Evolutionary conservation across 768 basidiomycete genomes (phyloP), one percentile per base, ranked within the genome.

Genomic region (Russula compacta): DNA sequence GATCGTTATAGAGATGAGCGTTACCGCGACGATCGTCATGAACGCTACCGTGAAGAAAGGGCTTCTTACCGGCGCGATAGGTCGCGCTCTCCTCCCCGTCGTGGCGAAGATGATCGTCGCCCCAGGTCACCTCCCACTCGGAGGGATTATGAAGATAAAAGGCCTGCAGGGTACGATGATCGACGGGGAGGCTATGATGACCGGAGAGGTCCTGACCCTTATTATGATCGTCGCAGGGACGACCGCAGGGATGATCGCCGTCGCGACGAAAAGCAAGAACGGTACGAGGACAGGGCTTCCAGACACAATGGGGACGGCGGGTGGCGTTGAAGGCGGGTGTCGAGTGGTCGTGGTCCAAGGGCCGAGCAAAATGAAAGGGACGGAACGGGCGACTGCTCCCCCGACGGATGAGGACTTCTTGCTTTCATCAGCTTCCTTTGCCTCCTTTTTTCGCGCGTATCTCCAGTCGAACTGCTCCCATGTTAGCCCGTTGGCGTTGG

Each of bases 111-210:
- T 61, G 89, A 88, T 68, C 87, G 87, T 75, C 85, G 87, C 79
- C 86, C 84, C 78, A 86, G 88, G 81, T 89, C 87, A 77, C 85
- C 89, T 72, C 85, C 87, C 67, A 80, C 83, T 61, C 81, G 78
- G 81, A 87, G 89, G 81, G 87, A 90, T 69, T 77, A 77, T 75
- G 87, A 90, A 79, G 87, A 90, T 76, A 84, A 80, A 82, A 86
- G 86, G 81, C 82, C 87, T 84, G 86, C 87, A 85, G 88, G 87
- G 84, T 89, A 90, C 84, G 89, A 91, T 83, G 86, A 89, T 75
- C 85, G 89, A 74, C 85, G 89, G 75, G 87, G 86, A 70, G 84
- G 83, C 70, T 83, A 79, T 83, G 86, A 88, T 84, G 85, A 85
- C 74, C 86, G 83, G 78, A 84, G 83, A 84, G 81, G 76, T 73